A percentile compares a stretch with the other conserved stretches of the same genome.
Evolutionary conservation across 352 stramenopile genomes (phyloP).

Genomic region (Pseudoperonospora humuli): DNA sequence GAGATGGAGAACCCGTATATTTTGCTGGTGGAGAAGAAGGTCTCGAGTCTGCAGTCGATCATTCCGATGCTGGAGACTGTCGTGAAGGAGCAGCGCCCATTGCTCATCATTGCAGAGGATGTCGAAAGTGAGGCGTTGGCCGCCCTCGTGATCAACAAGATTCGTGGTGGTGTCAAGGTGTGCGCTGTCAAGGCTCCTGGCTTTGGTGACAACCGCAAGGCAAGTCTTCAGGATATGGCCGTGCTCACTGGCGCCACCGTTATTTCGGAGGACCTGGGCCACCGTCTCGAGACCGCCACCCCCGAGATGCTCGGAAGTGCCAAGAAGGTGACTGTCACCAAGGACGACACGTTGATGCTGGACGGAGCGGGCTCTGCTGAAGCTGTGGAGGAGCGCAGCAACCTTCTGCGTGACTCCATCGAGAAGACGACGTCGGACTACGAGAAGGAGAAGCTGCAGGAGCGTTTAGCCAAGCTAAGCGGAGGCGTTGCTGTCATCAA

Average conservation of each 20-base stretch:
- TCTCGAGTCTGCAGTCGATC: conserved; percentile 94
- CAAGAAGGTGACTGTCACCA: conserved; percentile 96
- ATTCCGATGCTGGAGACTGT: conserved; percentile 97
- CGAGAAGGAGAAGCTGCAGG: conserved; percentile 99
- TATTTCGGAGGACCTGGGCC: conserved; percentile 97
- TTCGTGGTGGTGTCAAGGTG: conserved; percentile 98
- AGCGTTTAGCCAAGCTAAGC: conserved; percentile 98
- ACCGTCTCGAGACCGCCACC: conserved; percentile 97
- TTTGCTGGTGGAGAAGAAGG: conserved; percentile 99
- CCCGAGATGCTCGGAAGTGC: conserved; percentile 91
- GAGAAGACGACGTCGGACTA: conserved; percentile 97
- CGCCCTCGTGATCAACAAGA: conserved; percentile 99
- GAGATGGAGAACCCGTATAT: conserved; percentile 99
- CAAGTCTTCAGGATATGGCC: conserved; percentile 98
- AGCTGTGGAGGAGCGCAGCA: conserved; percentile 93
- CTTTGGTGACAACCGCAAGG: conserved; percentile 99
- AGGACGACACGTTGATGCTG: conserved; percentile 99
- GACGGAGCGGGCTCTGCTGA: conserved; percentile 91
- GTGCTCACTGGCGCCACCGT: conserved; percentile 97
- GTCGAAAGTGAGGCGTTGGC: conserved; percentile 98
- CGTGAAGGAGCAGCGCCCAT: conserved; percentile 93
- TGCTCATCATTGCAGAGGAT: conserved; percentile 99
- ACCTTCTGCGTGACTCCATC: conserved; percentile 94
- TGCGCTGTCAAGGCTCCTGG: conserved; percentile 99
- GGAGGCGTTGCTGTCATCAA: conserved; percentile 99